Percentiles rank a stretch among this genome's conserved stretches.
Conservation (phyloP, 129 eudicot species). For the Flaveria ramosissima region DNA sequence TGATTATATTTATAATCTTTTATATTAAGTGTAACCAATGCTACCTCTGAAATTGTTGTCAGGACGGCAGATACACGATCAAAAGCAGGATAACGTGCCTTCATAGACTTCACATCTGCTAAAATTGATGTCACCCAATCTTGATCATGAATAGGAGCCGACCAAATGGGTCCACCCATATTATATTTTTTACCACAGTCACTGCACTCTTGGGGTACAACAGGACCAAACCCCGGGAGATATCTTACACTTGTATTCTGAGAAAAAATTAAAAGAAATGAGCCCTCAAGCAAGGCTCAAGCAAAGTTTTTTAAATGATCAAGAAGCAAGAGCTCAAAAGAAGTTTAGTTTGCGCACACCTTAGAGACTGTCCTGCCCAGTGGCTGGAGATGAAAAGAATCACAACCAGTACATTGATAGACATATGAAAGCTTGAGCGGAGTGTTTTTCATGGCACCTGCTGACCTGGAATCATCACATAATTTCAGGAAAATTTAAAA, state of each 20-base stretch:
- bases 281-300: too few species aligned
- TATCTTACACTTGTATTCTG: constrained; percentile 80
- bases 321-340: neutral
- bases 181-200: constrained; percentile 87
- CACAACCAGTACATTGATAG: constrained; percentile 95
- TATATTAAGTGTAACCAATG: neutral
- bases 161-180: constrained; percentile 99
- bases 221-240: constrained; percentile 96
- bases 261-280: neutral
- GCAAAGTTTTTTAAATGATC: neutral
- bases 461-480: constrained; percentile 62
- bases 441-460: constrained; percentile 94
- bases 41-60: constrained; percentile 92
- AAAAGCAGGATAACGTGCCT: constrained; percentile 87
- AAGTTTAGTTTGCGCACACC: constrained; percentile 49
- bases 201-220: constrained; percentile 73
- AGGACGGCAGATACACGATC: constrained; percentile 76
- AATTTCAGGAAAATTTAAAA: constrained; percentile 19
- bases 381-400: constrained; percentile 97
- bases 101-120: constrained; percentile 67
- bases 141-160: constrained; percentile 98
- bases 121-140: constrained; percentile 90
- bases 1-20: neutral
- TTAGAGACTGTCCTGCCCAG: constrained; percentile 83
- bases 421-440: constrained; percentile 94